These are phyloP conservation scores for Coffea humblotiana DNA, from an alignment of 305 asterid genomes.

Conservation along the genomic window DNA sequence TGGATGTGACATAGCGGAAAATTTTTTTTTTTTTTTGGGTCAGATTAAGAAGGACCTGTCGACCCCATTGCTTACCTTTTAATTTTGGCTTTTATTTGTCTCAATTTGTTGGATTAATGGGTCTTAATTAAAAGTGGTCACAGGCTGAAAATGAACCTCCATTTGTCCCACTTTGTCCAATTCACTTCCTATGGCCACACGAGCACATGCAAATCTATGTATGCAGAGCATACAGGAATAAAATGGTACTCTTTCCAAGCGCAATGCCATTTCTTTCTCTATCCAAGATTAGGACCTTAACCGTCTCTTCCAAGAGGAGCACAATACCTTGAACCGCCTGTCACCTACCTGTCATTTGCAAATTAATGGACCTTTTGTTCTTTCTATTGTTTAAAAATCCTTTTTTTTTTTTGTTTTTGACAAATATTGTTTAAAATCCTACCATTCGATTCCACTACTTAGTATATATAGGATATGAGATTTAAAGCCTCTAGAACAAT, in stretches of 20 bases:
- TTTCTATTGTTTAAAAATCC: neutral
- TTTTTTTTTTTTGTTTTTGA: no score
- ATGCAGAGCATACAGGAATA: neutral
- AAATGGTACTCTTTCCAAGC: neutral
- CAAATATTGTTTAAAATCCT: neutral
- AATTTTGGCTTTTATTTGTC: neutral
- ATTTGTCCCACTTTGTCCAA: neutral
- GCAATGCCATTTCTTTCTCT: neutral
- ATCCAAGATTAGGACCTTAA: neutral
- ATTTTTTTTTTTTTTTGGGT: neutral
- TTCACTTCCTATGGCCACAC: neutral
- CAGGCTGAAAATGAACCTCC: neutral
- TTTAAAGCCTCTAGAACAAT: no score
- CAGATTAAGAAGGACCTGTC: neutral
- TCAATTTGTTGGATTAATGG: neutral
- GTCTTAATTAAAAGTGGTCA: neutral
- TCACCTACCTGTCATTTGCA: neutral
- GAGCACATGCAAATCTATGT: neutral
- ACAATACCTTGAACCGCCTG: neutral
- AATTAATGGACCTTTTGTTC: neutral
- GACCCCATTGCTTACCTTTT: neutral
- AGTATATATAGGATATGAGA: no score
- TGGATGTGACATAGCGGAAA: neutral
- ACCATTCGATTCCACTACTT: no score
- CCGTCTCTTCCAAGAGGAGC: neutral